These are phyloP conservation scores for Phytophthora tubulina DNA, from an alignment of 352 stramenopile species.

Conservation along the genomic window DNA sequence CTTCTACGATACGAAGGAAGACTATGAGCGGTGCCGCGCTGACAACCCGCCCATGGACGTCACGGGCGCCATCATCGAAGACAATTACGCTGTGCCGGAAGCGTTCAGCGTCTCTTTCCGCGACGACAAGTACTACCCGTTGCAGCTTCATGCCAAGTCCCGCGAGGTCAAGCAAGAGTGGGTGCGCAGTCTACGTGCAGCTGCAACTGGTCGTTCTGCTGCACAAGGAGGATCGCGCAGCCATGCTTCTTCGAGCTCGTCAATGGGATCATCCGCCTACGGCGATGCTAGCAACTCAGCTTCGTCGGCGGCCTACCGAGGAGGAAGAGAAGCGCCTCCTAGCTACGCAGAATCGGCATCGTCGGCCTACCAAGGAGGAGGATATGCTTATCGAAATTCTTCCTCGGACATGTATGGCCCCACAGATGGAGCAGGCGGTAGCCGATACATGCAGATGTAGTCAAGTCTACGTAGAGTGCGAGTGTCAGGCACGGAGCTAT, in stretches of 20 bases:
- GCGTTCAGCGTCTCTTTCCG: constrained; percentile 85
- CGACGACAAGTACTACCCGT: constrained; percentile 82
- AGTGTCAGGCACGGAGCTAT: constrained; percentile 11
- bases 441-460: constrained; percentile 62
- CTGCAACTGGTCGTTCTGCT: constrained; percentile 41
- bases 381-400: constrained; percentile 34
- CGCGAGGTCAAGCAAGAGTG: constrained; percentile 81
- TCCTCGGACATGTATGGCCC: constrained; percentile 40
- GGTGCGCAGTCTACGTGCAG: constrained; percentile 78
- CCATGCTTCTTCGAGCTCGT: constrained; percentile 42
- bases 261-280: constrained; percentile 33
- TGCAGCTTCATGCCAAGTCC: constrained; percentile 87
- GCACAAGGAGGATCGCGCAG: constrained; percentile 28
- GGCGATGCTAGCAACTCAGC: constrained; percentile 25
- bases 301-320: constrained; percentile 20
- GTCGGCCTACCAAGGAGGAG: constrained; percentile 30
- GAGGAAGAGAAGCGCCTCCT: constrained; percentile 19
- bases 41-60: constrained; percentile 88
- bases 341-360: constrained; percentile 34
- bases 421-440: constrained; percentile 40
- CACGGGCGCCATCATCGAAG: constrained; percentile 76
- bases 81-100: constrained; percentile 81
- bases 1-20: constrained; percentile 89
- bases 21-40: constrained; percentile 84
- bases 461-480: constrained; percentile 29